Base-by-base conservation (phyloP, 495 filamentous ascomycete species). In the Podospora pseudoanserina region DNA sequence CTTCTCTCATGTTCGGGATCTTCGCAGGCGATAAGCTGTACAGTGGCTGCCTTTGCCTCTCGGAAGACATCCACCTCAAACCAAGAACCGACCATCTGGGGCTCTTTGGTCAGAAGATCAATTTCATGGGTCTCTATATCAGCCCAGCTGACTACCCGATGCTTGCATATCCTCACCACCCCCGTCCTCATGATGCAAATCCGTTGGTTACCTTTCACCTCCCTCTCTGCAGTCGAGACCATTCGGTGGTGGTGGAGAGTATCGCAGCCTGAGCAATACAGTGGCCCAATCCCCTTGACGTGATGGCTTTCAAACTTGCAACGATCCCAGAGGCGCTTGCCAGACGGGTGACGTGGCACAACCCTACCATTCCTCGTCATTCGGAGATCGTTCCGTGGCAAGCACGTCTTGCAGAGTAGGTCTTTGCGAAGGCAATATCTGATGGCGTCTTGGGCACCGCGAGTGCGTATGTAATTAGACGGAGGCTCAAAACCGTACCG, bases 331-430 rank as follows among this genome's bases (percentile, higher is more conserved):
- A 49, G 39, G 39, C 9, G 15, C 7, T 16, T 11, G 15, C 39
- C 39, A 13, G 2, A 11, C 7, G 39, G 5, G 39, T 49, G 9
- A 49, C 39, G 39, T 13, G 39, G 15, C 7, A 49, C 39, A 6
- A 49, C 39, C 15, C 15, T 16, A 11, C 39, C 39, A 16, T 11
- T 2, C 39, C 39, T 49, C 15, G 13, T 49, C 9, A 49, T 9
- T 49, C 39, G 7, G 39, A 49, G 39, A 49, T 49, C 39, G 13
- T 16, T 49, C 39, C 39, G 39, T 49, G 39, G 15, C 65, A 83
- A 64, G 58, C 65, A 60, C 65, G 65, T 54, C 39, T 55, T 34
- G 23, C 44, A 23, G 19, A 60, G 58, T 26, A 60, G 18, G 13
- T 27, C 53, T 39, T 60, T 23, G 39, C 39, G 13, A 13, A 49